Conservation (phyloP, 78 protist species). For the Guillardia theta region DNA sequence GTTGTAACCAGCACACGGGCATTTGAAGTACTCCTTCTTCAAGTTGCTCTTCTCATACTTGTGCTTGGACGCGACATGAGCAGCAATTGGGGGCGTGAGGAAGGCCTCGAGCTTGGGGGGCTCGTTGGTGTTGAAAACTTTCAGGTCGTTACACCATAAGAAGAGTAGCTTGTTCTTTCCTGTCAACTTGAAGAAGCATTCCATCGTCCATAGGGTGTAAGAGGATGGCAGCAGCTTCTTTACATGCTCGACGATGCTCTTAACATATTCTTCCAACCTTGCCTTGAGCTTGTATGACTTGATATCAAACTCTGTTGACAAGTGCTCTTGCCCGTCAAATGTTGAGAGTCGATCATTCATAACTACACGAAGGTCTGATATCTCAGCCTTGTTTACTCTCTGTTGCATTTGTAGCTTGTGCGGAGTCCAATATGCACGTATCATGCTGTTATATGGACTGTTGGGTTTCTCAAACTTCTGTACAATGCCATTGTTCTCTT, state of each 20-base stretch:
- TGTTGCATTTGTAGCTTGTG: conserved; percentile 16
- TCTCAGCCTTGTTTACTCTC: background rate
- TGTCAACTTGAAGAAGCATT: background rate
- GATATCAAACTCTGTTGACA: background rate
- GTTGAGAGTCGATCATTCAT: background rate
- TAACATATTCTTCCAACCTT: background rate
- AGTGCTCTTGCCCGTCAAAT: background rate
- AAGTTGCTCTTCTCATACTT: background rate
- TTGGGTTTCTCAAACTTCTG: background rate
- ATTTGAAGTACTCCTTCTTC: background rate
- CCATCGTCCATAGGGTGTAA: conserved; percentile 1
- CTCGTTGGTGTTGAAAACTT: background rate
- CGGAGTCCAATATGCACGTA: background rate
- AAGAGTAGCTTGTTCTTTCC: conserved; percentile 17
- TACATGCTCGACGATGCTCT: background rate
- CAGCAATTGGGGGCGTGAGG: background rate
- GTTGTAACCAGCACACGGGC: background rate
- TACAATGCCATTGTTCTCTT: conserved; percentile 11
- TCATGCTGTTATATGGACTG: background rate
- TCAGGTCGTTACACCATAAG: background rate
- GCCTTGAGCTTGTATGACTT: background rate
- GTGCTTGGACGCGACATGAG: background rate
- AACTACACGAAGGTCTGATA: background rate
- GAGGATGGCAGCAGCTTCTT: background rate
- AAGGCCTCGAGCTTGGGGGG: background rate